Base-by-base conservation (phyloP, 2,329 filamentous ascomycete genomes). In the Acrocalymma vagum region DNA sequence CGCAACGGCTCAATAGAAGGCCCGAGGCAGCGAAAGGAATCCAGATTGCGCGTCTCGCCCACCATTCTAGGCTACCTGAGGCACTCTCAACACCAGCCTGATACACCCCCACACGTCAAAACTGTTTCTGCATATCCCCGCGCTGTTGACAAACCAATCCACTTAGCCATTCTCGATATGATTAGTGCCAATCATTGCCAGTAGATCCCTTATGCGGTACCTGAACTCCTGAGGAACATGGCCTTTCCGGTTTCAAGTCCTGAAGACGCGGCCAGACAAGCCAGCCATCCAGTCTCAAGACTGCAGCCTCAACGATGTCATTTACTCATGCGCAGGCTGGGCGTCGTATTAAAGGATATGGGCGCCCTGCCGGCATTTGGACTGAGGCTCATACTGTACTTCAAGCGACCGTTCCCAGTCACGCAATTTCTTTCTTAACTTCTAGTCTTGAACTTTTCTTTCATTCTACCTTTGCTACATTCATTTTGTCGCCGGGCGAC, bases 401-500 rank as follows among this genome's bases (percentile, higher is more conserved):
- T 50, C 40, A 48, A 34, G 43, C 42, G 31, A 29, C 42, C 33
- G 29, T 40, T 43, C 29, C 39, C 42, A 14, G 42, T 31, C 41
- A 30, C 30, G 37, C 36, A 35, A 38, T 42, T 44, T 49, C 42
- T 50, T 35, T 47, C 43, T 47, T 56, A 37, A 47, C 34, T 28
- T 38, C 42, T 42, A 45, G 21, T 46, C 38, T 45, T 34, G 18
- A 34, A n/a, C 23, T 29, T 38, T 42, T 38, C 22, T 45, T 48
- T 45, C 27, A 37, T 38, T 43, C 28, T 16, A 44, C 31, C 30
- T 53, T 53, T 34, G 35, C 46, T 45, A 55, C 61, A 42, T 51
- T 66, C 60, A 29, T 54, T 54, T 68, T 55, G 55, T 65, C 59
- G 57, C 59, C 51, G 64, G 55, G 58, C 64, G 62, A 67, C 62